These are phyloP conservation scores for Didymella exigua DNA, from an alignment of 2,329 filamentous ascomycete genomes.

Conservation along the genomic window DNA sequence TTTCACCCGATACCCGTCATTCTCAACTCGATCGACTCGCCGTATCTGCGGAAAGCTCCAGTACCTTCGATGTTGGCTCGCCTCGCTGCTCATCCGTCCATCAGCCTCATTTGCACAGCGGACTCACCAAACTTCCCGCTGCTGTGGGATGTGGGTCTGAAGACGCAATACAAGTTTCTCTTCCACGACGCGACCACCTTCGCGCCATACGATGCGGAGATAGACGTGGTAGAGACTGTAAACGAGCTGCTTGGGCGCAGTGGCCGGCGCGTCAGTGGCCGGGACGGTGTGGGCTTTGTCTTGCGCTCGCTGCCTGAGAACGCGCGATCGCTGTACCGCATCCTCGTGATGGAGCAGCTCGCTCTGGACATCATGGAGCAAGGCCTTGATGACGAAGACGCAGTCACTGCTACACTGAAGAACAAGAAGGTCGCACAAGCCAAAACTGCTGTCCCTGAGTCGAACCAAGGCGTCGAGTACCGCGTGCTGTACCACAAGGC, in stretches of 20 bases:
- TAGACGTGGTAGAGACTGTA: conserved; percentile 88
- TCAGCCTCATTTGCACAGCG: conserved; percentile 78
- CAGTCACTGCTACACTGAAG: conserved; percentile 23
- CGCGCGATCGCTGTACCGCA: conserved; percentile 81
- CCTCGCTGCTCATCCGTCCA: conserved; percentile 73
- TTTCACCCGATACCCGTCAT: conserved; percentile 65
- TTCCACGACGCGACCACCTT: conserved; percentile 98
- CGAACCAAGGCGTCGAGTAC: conserved; percentile 77
- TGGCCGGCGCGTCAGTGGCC: conserved; percentile 79
- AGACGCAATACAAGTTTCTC: conserved; percentile 80
- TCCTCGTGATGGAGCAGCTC: conserved; percentile 84
- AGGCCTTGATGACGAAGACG: conserved; percentile 34
- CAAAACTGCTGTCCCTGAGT: conserved; percentile 40
- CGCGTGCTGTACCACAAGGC: conserved; percentile 92
- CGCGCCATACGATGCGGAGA: conserved; percentile 71
- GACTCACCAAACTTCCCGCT: conserved; percentile 88
- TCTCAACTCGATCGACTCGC: conserved; percentile 85
- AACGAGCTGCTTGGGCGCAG: conserved; percentile 84
- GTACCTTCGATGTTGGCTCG: conserved; percentile 76
- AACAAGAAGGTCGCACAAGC: conserved; percentile 35
- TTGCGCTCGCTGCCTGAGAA: conserved; percentile 90
- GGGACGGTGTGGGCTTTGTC: conserved; percentile 91
- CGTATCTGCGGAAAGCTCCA: conserved; percentile 71
- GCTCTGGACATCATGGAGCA: conserved; percentile 63
- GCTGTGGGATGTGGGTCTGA: conserved; percentile 87